Evolutionary conservation across 139 green algal species (phyloP).

Genomic region (Diplosphaera chodatii): DNA sequence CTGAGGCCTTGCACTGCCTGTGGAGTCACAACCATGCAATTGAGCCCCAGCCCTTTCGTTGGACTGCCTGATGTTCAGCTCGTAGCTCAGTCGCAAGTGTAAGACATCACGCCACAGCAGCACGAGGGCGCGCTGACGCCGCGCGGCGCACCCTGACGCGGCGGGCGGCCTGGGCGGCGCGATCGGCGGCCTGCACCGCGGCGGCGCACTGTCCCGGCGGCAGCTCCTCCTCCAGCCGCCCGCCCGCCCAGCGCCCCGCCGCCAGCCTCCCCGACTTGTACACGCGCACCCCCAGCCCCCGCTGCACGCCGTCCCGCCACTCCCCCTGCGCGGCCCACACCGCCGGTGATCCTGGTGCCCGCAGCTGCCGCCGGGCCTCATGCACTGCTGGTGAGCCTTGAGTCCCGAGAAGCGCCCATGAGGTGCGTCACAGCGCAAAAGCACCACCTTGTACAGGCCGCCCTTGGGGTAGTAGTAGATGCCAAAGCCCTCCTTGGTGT

Average conservation of each 20-base stretch:
- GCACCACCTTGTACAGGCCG: background rate
- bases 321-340: too few relatives aligned
- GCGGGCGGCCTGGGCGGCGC: slow-evolving; percentile 49
- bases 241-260: slow-evolving; percentile 56
- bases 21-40: too few relatives aligned
- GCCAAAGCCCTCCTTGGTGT: slow-evolving; percentile 66
- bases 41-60: too few relatives aligned
- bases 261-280: slow-evolving; percentile 9
- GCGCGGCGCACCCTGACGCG: slow-evolving; percentile 25
- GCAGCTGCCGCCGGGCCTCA: too few relatives aligned
- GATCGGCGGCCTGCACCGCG: slow-evolving; percentile 55
- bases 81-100: too few relatives aligned
- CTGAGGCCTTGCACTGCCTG: too few relatives aligned
- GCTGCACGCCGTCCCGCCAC: slow-evolving; percentile 56
- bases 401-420: too few relatives aligned
- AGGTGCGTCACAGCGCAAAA: too few relatives aligned
- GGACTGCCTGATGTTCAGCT: too few relatives aligned
- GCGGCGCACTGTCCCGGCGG: slow-evolving; percentile 62
- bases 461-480: slow-evolving; percentile 76
- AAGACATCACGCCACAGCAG: too few relatives aligned
- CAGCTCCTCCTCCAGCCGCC: slow-evolving; percentile 45
- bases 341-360: too few relatives aligned
- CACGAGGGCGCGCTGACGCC: background rate
- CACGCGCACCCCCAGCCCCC: slow-evolving; percentile 63
- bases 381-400: too few relatives aligned